These are phyloP conservation scores for Starmera stellimalicola DNA, from an alignment of 1,139 yeast genomes.

Conservation along the genomic window DNA sequence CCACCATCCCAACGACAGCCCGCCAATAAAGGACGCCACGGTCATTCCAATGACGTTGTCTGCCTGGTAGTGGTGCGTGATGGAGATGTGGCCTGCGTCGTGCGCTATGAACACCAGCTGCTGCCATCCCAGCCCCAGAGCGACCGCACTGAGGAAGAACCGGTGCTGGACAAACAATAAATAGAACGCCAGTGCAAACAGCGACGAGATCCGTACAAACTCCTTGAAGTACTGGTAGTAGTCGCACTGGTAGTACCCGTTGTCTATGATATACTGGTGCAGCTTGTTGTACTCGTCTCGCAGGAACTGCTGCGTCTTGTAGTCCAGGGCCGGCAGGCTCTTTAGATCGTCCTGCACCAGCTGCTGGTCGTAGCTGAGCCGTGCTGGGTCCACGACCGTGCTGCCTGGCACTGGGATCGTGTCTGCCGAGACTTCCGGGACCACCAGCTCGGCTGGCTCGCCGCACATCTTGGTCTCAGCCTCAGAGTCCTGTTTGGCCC, in stretches of 20 bases:
- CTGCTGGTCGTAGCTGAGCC: constrained; percentile 47
- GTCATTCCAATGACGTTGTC: constrained; percentile 69
- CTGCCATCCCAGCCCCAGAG: constrained; percentile 79
- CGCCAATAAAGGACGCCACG: constrained; percentile 78
- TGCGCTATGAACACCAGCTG: constrained; percentile 83
- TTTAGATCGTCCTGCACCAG: constrained; percentile 45
- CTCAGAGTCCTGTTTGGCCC: constrained; percentile 1
- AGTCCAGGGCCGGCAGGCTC: constrained; percentile 55
- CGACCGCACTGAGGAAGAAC: constrained; percentile 49
- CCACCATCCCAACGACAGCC: constrained; percentile 91
- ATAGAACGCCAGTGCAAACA: constrained; percentile 42
- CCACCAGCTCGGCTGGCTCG: constrained; percentile 28
- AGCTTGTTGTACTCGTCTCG: constrained; percentile 50
- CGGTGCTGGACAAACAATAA: constrained; percentile 35
- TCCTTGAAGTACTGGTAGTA: constrained; percentile 68
- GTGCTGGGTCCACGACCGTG: constrained; percentile 27
- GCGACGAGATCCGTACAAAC: constrained; percentile 44
- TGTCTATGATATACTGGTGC: constrained; percentile 44
- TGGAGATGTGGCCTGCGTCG: constrained; percentile 81
- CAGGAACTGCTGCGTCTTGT: constrained; percentile 50
- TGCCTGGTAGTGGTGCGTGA: constrained; percentile 71
- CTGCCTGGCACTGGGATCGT: constrained; percentile 42
- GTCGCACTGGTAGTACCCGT: constrained; percentile 62
- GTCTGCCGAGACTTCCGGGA: constrained; percentile 44
- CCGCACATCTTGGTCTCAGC: constrained; percentile 26